Base-by-base conservation (phyloP, 306 rosid genomes). In the Fragaria iinumae region DNA sequence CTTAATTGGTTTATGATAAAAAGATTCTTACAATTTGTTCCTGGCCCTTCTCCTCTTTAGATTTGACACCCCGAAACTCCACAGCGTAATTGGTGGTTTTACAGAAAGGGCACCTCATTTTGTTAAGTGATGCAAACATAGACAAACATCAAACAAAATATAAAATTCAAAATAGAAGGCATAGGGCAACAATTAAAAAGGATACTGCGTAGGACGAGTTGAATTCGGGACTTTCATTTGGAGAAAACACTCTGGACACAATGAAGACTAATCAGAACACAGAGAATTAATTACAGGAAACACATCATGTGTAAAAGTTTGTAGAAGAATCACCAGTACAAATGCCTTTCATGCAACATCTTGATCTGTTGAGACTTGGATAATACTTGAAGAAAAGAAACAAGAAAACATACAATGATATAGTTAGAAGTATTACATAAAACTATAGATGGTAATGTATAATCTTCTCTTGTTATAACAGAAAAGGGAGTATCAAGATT, bases 211-310 rank as follows among this genome's bases (percentile, higher is more conserved):
- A 34, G 99, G 99, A 60, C 97, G 98, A 66, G 97, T 86, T 74
- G 99, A 92, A 85, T 96, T 96, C 62, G 99, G 99, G 80, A 96
- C 99, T 89, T 91, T 96, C 99, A 96, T 96, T 93, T 96, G 98
- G 87, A 96, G 84, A 87, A 96, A 96, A 79, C 99, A 96, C 86
- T 96, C 99, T 96, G 93, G 7, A 76, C 57, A 34, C 75, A 80
- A 74, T 68, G 82, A 83, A 87, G 62, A 66, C 32, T 53, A 77
- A 76, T 87, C 83, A 88, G 45, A 73, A 66, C 41, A n/a, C 20
- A 50, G 72, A 55, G 41, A 68, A 78, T 20, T 48, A 70, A 14
- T 68, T 4, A 18, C 17, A 29, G 27, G 23, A n/a, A 49, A 39
- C 43, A 27, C 11, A 11, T 69, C 47, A 56, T 38, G 23, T 32